Conservation (phyloP, 495 filamentous ascomycete genomes). For the Penicillium mononematosum region DNA sequence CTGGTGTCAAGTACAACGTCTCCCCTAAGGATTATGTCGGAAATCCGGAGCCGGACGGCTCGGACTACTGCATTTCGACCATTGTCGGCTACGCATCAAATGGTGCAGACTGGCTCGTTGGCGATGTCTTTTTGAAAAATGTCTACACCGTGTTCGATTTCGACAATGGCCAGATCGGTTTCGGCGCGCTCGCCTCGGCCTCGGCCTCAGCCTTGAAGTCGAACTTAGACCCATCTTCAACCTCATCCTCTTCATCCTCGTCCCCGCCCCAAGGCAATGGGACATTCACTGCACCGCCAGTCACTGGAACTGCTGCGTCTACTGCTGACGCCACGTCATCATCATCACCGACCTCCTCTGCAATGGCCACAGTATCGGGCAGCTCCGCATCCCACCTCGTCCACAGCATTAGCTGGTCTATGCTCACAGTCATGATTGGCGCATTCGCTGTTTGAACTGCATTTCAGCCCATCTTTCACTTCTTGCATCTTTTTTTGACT, state of each 20-base stretch:
- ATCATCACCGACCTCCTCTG: neutral
- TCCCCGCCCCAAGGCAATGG: conserved; percentile 12
- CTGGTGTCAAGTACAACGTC: conserved; percentile 60
- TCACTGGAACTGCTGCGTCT: conserved; percentile 14
- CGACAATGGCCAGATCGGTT: conserved; percentile 46
- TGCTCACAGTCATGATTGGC: conserved; percentile 12
- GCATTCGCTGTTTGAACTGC: conserved; percentile 17
- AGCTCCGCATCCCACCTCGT: conserved; percentile 15
- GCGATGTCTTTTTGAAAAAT: conserved; percentile 84
- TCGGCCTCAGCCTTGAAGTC: conserved; percentile 9
- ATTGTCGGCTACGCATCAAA: conserved; percentile 53
- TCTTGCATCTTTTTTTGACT: conserved; percentile 7
- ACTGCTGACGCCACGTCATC: conserved; percentile 7
- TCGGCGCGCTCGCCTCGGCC: conserved; percentile 29
- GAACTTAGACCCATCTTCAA: neutral
- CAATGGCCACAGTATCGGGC: conserved; percentile 8
- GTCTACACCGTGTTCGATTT: conserved; percentile 85
- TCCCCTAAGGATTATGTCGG: conserved; percentile 69
- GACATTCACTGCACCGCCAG: conserved; percentile 16
- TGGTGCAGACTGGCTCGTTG: conserved; percentile 66
- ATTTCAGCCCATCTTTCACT: conserved; percentile 6
- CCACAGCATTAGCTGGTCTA: conserved; percentile 15
- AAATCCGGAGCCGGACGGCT: conserved; percentile 28
- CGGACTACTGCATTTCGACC: conserved; percentile 59
- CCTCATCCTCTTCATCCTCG: neutral